Percentiles rank a stretch among this genome's conserved stretches.
Conservation (phyloP, 164 flowering plant genomes). For the Tetrastigma voinierianum region DNA sequence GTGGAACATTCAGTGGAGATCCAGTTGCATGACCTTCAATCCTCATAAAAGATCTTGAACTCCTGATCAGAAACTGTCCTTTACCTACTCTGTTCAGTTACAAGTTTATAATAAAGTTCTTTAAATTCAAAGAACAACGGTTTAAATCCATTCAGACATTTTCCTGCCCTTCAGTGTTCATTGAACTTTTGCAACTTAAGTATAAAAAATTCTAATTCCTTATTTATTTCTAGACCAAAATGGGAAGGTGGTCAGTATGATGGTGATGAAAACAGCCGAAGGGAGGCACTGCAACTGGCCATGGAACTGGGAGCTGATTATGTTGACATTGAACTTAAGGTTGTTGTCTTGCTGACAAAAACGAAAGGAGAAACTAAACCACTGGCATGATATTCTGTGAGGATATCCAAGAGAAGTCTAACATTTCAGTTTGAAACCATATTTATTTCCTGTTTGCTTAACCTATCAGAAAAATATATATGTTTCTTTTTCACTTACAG, state of each 20-base stretch:
- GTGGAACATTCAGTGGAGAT: conserved; percentile 75
- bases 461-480: background rate
- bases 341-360: conserved; percentile 16
- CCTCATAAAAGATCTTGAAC: conserved; percentile 44
- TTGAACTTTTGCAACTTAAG: background rate
- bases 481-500: background rate
- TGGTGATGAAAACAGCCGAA: conserved; percentile 68
- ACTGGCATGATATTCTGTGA: no score
- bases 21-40: conserved; percentile 52
- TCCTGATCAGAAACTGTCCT: conserved; percentile 39
- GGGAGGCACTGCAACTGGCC: conserved; percentile 61
- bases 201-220: conserved; percentile 1
- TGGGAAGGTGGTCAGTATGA: conserved; percentile 92
- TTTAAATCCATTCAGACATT: no score
- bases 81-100: conserved; percentile 74
- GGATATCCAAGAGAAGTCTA: no score
- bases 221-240: conserved; percentile 48
- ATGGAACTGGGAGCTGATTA: conserved; percentile 87
- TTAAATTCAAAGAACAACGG: no score
- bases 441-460: background rate
- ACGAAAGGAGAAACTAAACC: background rate
- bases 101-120: conserved; percentile 39
- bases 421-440: no score
- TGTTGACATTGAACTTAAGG: conserved; percentile 88
- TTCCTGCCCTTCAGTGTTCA: no score